phyloP scores from a whole-genome alignment of 306 rosid species.

The Vachellia collinsii region DNA sequence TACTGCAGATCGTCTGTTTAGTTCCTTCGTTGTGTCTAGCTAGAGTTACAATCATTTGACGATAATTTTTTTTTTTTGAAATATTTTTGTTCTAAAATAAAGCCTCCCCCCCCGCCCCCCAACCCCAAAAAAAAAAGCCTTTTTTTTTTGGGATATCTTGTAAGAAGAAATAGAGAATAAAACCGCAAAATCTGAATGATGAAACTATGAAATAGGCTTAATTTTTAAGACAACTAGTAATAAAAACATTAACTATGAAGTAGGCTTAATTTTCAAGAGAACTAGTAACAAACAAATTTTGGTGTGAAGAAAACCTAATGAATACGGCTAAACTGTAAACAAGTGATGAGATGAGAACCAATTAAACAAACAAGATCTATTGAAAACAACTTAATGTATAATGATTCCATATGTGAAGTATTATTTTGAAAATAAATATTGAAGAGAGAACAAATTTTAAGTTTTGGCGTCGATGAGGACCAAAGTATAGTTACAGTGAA shows the following conservation, averaged over 20 bases:
- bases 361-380: not conserved
- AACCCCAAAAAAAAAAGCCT: too few relatives aligned
- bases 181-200: not conserved
- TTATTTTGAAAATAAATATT: not conserved
- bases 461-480: not conserved
- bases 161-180: not conserved
- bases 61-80: not conserved
- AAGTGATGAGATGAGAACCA: not conserved
- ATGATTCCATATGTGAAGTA: not conserved
- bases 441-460: not conserved
- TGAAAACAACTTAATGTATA: not conserved
- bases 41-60: not conserved
- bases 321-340: not conserved
- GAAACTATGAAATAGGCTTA: not conserved
- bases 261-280: not conserved
- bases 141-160: not conserved
- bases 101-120: not conserved
- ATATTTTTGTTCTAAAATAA: not conserved
- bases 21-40: not conserved
- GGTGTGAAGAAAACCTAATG: not conserved
- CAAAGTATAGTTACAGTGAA: not conserved
- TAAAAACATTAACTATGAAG: not conserved
- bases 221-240: not conserved
- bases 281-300: not conserved
- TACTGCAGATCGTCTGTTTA: not conserved